Base-by-base conservation (phyloP, 306 rosid genomes). In the Clitoria ternatea region DNA sequence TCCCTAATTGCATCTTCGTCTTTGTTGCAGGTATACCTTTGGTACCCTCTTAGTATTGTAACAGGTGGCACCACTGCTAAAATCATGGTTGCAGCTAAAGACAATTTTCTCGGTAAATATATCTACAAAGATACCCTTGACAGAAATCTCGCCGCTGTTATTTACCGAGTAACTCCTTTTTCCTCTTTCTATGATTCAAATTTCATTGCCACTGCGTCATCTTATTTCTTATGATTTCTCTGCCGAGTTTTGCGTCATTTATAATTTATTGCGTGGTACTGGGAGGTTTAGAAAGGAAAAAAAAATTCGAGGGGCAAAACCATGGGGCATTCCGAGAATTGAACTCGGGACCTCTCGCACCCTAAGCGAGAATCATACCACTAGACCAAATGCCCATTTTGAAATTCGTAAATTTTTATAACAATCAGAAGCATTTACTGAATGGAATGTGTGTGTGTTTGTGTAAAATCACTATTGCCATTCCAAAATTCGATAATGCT, bases 21-120 rank as follows among this genome's bases (percentile, higher is more conserved):
- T 79, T 36, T 12, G 3, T 54, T 14, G 40, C 86, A 92, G 97
- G 96, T 89, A 53, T 79, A 87, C 74, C 81, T 87, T 15, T 94
- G 99, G 97, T 94, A 94, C 79, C 99, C 99, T 57, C 96, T 94
- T 32, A 91, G 96, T 79, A 76, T 94, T 24, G 83, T 94, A 13
- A 24, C 89, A 1, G 97, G 99, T 15, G 96, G 99, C 5, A 94
- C 99, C 74, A 91, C 99, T 1, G 99, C 99, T 33, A 94, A 94
- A 80, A 91, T 94, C 80, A 94, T 94, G 99, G 84, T 94, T 73
- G 95, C 97, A 0, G 97, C 97, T 1, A 94, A 91, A 68, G 96
- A 87, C 77, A 94, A 89, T 73, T 89, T 94, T 76, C 83, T 91
- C 26, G 99, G 99, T 13, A 94, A 94, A 66, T 94, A 86, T 76